Conservation (phyloP, 2,329 filamentous ascomycete genomes). For the Penicillium sp. region DNA sequence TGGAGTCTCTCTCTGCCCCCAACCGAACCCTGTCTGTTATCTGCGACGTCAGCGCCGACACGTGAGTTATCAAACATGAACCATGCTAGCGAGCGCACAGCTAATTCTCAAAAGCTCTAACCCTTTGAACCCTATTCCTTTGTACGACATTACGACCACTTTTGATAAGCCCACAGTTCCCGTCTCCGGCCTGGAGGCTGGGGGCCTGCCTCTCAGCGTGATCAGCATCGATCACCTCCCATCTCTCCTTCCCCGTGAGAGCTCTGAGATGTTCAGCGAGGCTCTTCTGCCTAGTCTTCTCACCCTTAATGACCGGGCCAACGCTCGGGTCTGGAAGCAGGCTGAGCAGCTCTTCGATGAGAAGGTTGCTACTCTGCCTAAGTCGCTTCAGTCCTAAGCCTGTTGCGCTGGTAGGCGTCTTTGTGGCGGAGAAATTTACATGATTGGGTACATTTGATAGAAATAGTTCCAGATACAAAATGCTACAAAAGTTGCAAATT, state of each 20-base stretch:
- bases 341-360: slow-evolving; percentile 82
- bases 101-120: slow-evolving; percentile 40
- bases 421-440: slow-evolving; percentile 9
- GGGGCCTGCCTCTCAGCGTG: slow-evolving; percentile 65
- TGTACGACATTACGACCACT: slow-evolving; percentile 81
- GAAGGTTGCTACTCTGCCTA: slow-evolving; percentile 71
- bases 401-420: neutral
- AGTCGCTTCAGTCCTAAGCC: slow-evolving; percentile 22
- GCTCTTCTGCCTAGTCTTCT: slow-evolving; percentile 76
- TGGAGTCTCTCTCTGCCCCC: slow-evolving; percentile 64
- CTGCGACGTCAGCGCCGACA: slow-evolving; percentile 65
- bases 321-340: slow-evolving; percentile 73
- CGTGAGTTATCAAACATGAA: slow-evolving; percentile 40
- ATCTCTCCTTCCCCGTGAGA: slow-evolving; percentile 78
- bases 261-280: slow-evolving; percentile 78
- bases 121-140: slow-evolving; percentile 58
- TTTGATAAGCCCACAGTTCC: slow-evolving; percentile 85
- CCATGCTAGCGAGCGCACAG: neutral
- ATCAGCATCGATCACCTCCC: slow-evolving; percentile 89
- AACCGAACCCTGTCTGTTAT: slow-evolving; percentile 75
- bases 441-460: slow-evolving; percentile 20
- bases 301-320: slow-evolving; percentile 72
- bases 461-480: slow-evolving; percentile 11
- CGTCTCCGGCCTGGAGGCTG: slow-evolving; percentile 56
- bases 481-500: slow-evolving; percentile 18